phyloP scores from a whole-genome alignment of 768 basidiomycete species.

The Termitomyces heimii region DNA sequence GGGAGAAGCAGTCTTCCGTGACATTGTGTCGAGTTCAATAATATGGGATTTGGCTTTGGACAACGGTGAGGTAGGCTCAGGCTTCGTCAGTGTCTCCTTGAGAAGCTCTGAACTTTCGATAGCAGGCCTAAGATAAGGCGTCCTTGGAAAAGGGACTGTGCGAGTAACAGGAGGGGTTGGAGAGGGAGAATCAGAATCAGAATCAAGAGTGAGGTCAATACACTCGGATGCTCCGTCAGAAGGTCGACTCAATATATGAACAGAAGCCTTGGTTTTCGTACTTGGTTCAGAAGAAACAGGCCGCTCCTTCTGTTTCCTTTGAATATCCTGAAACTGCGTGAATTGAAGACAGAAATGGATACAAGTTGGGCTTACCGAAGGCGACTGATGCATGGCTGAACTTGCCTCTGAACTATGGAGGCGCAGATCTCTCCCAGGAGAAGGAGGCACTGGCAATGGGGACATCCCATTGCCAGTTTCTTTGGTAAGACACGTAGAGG shows the following conservation, averaged over 20 bases:
- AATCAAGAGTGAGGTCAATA: slow-evolving; percentile 9
- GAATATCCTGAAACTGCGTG: not conserved
- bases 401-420: not conserved
- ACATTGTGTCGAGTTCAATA: not conserved
- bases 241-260: not conserved
- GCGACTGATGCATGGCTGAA: not conserved
- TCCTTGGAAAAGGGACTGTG: not conserved
- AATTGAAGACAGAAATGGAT: not conserved
- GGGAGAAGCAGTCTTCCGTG: not conserved
- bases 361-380: not conserved
- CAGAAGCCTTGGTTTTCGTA: not conserved
- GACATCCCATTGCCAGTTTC: not conserved
- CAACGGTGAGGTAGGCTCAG: not conserved
- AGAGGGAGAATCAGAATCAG: slow-evolving; percentile 1
- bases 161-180: not conserved
- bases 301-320: not conserved
- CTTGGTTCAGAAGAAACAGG: not conserved
- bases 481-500: not conserved
- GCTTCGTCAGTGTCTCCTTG: not conserved
- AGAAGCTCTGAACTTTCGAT: not conserved
- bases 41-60: not conserved
- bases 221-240: not conserved
- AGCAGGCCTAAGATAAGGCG: not conserved
- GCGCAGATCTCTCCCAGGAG: not conserved
- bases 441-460: not conserved